These are phyloP conservation scores for Musa acuminata DNA, from an alignment of 176 grass and related monocot genomes.

Conservation along the genomic window DNA sequence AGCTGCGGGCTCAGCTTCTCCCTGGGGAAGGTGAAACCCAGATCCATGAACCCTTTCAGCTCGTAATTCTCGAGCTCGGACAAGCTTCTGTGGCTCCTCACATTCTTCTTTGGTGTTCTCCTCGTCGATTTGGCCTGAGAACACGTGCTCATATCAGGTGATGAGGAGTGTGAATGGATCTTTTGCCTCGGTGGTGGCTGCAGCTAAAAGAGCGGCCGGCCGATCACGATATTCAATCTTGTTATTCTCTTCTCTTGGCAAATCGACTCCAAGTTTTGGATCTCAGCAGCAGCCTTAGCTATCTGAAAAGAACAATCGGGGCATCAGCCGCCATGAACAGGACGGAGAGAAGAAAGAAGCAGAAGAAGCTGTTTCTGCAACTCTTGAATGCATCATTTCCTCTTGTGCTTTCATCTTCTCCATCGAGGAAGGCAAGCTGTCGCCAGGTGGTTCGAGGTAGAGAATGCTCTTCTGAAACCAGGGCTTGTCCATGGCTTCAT, in stretches of 20 bases:
- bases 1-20: not conserved
- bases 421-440: not conserved
- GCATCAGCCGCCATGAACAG: not conserved
- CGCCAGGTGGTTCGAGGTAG: not conserved
- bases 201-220: conserved; percentile 9
- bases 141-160: not conserved
- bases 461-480: conserved; percentile 20
- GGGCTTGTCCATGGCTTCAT: conserved; percentile 9
- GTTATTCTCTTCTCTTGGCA: not conserved
- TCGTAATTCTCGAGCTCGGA: conserved; percentile 15
- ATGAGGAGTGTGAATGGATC: not conserved
- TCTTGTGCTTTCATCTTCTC: not conserved
- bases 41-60: conserved; percentile 1
- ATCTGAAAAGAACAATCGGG: not conserved
- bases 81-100: not conserved
- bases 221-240: conserved; percentile 6
- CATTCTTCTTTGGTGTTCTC: not conserved
- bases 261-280: not conserved
- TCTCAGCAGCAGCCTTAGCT: not conserved
- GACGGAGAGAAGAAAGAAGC: not conserved
- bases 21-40: conserved; percentile 5
- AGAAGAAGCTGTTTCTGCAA: not conserved
- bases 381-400: too few relatives aligned
- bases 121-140: not conserved
- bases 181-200: not conserved